phyloP scores from a whole-genome alignment of 2,329 filamentous ascomycete genomes.

The Claviceps citrina region DNA sequence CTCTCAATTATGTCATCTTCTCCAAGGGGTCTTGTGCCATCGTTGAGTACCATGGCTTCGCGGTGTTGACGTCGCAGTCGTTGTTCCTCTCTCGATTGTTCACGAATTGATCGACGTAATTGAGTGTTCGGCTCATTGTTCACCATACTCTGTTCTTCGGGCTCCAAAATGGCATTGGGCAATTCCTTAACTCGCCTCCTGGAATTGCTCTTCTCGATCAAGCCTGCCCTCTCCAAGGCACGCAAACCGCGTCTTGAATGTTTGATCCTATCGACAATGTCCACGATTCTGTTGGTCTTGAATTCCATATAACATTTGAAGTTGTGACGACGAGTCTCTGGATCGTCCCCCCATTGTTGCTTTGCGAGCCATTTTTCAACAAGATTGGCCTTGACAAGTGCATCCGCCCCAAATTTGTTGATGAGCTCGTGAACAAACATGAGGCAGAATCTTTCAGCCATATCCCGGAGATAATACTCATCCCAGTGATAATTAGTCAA shows the following conservation, averaged over 20 bases:
- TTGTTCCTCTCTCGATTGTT: conserved; percentile 51
- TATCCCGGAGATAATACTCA: conserved; percentile 47
- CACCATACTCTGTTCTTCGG: conserved; percentile 14
- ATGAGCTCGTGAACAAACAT: conserved; percentile 43
- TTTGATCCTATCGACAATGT: conserved; percentile 34
- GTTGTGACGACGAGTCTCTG: conserved; percentile 36
- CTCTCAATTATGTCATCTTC: conserved; percentile 67
- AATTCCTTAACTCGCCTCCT: conserved; percentile 15
- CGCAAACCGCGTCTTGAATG: conserved; percentile 34
- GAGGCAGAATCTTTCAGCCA: conserved; percentile 44
- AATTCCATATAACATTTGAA: conserved; percentile 36
- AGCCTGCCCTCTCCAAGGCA: conserved; percentile 35
- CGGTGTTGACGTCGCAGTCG: conserved; percentile 59
- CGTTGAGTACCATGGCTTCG: conserved; percentile 82
- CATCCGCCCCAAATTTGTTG: conserved; percentile 40
- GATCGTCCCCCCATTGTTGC: conserved; percentile 50
- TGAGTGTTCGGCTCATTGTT: conserved; percentile 15
- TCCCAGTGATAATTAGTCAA: conserved; percentile 44
- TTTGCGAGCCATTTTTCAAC: conserved; percentile 60
- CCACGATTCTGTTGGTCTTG: conserved; percentile 36
- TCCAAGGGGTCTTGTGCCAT: conserved; percentile 60
- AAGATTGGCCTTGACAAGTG: conserved; percentile 47
- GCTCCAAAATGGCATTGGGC: conserved; percentile 20
- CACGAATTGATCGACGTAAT: conserved; percentile 20
- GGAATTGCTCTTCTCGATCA: conserved; percentile 23